Evolutionary conservation across 1,284 basidiomycete genomes (phyloP).

Genomic region (Kalmanozyma brasiliensis): DNA sequence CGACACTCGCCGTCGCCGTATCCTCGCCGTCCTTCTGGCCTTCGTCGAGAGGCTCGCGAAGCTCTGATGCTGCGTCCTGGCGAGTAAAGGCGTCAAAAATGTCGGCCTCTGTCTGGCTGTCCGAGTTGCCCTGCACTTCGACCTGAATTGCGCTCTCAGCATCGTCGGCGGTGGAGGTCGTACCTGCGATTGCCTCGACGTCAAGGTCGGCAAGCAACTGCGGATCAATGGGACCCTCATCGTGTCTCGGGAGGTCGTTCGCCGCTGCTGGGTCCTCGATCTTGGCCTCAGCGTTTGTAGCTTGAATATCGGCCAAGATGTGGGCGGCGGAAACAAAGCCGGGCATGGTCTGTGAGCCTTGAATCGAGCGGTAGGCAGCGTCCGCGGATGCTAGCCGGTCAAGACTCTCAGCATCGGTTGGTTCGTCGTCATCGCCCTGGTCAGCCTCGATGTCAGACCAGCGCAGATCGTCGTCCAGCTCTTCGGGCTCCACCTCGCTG

Average conservation of each 20-base stretch:
- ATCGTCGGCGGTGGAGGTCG: not conserved
- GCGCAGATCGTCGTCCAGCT: slow-evolving; percentile 40
- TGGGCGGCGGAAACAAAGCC: slow-evolving; percentile 42
- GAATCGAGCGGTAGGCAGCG: slow-evolving; percentile 24
- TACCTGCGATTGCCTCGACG: not conserved
- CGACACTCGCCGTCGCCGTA: not conserved
- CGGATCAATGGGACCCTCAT: slow-evolving; percentile 25
- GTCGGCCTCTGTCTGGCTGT: slow-evolving; percentile 14
- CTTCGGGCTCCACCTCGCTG: slow-evolving; percentile 38
- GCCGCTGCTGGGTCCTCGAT: not conserved
- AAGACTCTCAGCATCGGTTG: not conserved
- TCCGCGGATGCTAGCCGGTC: slow-evolving; percentile 1
- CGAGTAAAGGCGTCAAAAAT: slow-evolving; percentile 36
- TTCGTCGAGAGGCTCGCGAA: slow-evolving; percentile 7
- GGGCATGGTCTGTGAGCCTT: slow-evolving; percentile 26
- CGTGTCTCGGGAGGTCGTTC: not conserved
- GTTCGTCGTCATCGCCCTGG: slow-evolving; percentile 8
- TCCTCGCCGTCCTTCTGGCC: not conserved
- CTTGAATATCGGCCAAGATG: slow-evolving; percentile 28
- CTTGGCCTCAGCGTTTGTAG: not conserved
- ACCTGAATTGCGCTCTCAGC: not conserved
- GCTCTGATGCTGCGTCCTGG: slow-evolving; percentile 11
- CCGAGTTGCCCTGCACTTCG: not conserved
- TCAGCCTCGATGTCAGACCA: slow-evolving; percentile 31
- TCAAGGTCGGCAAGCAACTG: slow-evolving; percentile 9